Evolutionary conservation across 2,329 filamentous ascomycete species (phyloP), one percentile per base, ranked within the genome.

Genomic region (Colletotrichum acutatum): DNA sequence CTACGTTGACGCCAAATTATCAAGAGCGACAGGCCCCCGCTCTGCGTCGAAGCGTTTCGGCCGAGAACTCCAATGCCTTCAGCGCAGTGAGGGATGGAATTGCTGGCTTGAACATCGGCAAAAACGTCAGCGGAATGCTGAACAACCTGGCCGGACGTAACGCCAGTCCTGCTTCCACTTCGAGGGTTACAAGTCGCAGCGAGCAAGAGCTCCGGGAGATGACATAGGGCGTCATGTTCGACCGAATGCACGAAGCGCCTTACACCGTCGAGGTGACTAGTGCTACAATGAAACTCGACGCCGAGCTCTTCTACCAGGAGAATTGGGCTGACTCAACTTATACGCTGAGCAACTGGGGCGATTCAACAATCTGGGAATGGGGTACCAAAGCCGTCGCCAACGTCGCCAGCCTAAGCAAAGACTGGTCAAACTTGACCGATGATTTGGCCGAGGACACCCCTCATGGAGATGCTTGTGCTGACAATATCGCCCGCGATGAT

Each of bases 51-150:
- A 88, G 85, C 74, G 81, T 82, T 2, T 88, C 86, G 37, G 83
- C 86, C 4, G 85, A 88, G 54, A 82, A 80, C 6, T 79, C 83
- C 1, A 83, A 81, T n/a, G 80, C 86, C 4, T 84, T 89, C 71
- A 78, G 85, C 5, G 80, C 83, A 19, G 82, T 89, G 28, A 82
- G 84, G 66, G 87, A 89, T 30, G 86, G 86, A 26, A 83, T 89
- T 19, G 83, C 83, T 1, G 83, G 84, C 19, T 76, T 90, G 11
- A 85, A 84, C 54, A 78, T 91, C 22, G 85, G 86, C n/a, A 87
- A 85, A 63, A 84, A 83, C 22, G 77, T 87, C 60, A 87, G 84
- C 66, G 84, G 83, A 19, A 77, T 86, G 60, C 80, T 87, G 53
- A 78, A 81, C 63, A 80, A 78, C 58, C 75, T 83, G 64, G 78